A percentile compares a stretch with the other conserved stretches of the same genome.
Conservation (phyloP, 331 rosid species). For the Erythrophleum ivorense region DNA sequence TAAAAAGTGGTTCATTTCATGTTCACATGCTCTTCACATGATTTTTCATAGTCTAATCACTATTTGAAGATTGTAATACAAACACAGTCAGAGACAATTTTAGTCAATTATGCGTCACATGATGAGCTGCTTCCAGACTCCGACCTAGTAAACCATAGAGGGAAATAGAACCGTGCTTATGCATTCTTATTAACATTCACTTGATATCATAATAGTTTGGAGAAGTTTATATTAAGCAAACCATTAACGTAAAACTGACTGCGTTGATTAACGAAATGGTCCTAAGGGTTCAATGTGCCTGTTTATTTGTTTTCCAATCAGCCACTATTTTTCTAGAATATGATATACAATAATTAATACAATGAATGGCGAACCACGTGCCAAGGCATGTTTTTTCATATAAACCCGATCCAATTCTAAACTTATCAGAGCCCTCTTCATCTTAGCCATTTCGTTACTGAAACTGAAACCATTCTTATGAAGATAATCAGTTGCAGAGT, state of each 20-base stretch:
- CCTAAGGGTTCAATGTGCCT: neutral
- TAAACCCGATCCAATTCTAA: slow-evolving; percentile 44
- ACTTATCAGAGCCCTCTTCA: neutral
- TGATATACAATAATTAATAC: neutral
- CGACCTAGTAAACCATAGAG: slow-evolving; percentile 7
- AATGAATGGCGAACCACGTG: slow-evolving; percentile 57
- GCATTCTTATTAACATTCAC: neutral
- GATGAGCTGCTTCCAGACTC: slow-evolving; percentile 42
- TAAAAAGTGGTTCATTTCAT: slow-evolving; percentile 38
- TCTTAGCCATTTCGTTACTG: slow-evolving; percentile 29
- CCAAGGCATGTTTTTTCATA: slow-evolving; percentile 39
- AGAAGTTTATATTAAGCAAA: neutral
- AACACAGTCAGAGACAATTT: slow-evolving; percentile 25
- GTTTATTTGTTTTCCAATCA: neutral
- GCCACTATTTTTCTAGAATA: slow-evolving; percentile 2
- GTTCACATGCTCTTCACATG: slow-evolving; percentile 54
- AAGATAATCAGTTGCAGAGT: slow-evolving; percentile 42
- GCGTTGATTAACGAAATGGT: neutral
- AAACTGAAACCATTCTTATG: slow-evolving; percentile 39
- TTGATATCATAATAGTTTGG: neutral
- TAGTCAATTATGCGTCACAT: slow-evolving; percentile 49
- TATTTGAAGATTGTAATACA: slow-evolving; percentile 33
- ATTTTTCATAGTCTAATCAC: slow-evolving; percentile 38
- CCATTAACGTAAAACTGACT: slow-evolving; percentile 27
- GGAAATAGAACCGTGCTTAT: neutral